These are phyloP conservation scores for Acidomyces sp. DNA, from an alignment of 495 filamentous ascomycete species.

Conservation along the genomic window DNA sequence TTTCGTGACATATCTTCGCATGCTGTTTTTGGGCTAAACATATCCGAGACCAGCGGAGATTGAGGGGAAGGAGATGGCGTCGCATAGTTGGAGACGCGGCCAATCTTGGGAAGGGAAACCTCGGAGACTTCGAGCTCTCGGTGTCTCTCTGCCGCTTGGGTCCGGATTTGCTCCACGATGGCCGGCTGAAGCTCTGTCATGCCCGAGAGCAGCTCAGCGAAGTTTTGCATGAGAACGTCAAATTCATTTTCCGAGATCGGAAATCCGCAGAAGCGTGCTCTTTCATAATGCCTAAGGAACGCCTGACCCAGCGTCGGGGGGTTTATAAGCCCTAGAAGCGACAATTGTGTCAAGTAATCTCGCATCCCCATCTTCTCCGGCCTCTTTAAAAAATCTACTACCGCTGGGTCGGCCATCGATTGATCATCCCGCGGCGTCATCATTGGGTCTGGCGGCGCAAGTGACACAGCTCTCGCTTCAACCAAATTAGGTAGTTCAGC, in stretches of 20 bases:
- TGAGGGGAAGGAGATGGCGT: neutral
- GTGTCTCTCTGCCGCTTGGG: constrained; percentile 2
- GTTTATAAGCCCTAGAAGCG: constrained; percentile 48
- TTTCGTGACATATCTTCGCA: constrained; percentile 1
- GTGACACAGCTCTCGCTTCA: constrained; percentile 78
- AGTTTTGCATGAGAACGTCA: constrained; percentile 70
- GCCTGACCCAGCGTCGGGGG: constrained; percentile 40
- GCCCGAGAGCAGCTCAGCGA: constrained; percentile 62
- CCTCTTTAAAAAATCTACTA: constrained; percentile 58
- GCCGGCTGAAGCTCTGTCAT: constrained; percentile 52
- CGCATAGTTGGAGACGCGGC: neutral
- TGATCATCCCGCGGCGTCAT: constrained; percentile 1
- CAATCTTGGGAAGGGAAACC: neutral
- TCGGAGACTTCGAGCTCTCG: no score
- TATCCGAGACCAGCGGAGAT: constrained; percentile 1
- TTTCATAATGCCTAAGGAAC: constrained; percentile 70
- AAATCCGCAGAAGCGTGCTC: constrained; percentile 60
- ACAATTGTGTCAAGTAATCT: constrained; percentile 65
- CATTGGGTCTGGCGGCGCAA: constrained; percentile 52
- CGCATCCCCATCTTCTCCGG: constrained; percentile 62
- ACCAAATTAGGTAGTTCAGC: constrained; percentile 80
- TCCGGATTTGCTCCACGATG: constrained; percentile 17
- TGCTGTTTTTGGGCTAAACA: constrained; percentile 11
- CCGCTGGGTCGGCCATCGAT: constrained; percentile 41
- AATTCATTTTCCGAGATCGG: constrained; percentile 56